Conservation (phyloP, 768 basidiomycete species). For the Tylopilus sp. region DNA sequence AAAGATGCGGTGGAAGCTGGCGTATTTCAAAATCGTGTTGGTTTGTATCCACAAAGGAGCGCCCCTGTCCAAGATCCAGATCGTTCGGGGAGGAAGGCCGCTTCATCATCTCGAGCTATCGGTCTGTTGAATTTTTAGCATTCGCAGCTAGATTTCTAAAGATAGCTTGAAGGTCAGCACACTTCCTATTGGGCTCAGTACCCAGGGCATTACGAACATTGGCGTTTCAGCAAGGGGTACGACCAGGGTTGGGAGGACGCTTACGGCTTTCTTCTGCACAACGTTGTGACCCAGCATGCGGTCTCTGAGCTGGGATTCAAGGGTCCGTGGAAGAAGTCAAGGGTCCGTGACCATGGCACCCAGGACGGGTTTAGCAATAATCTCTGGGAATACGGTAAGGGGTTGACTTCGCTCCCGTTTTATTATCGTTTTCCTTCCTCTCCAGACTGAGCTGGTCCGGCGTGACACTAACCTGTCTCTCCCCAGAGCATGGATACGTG, state of each 20-base stretch:
- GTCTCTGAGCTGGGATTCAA: slow-evolving; percentile 63
- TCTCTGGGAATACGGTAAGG: slow-evolving; percentile 67
- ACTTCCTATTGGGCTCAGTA: slow-evolving; percentile 43
- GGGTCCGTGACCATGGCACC: slow-evolving; percentile 43
- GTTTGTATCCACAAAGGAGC: slow-evolving; percentile 33
- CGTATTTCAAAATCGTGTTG: slow-evolving; percentile 55
- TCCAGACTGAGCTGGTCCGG: not conserved
- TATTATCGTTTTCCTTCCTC: not conserved
- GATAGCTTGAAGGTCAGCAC: slow-evolving; percentile 34
- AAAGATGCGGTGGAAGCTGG: slow-evolving; percentile 60
- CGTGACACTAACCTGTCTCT: not conserved
- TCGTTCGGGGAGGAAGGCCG: slow-evolving; percentile 27
- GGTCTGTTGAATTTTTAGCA: slow-evolving; percentile 22
- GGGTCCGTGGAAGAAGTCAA: slow-evolving; percentile 52
- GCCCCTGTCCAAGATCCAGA: slow-evolving; percentile 17
- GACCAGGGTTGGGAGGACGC: slow-evolving; percentile 70
- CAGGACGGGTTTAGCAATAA: slow-evolving; percentile 37
- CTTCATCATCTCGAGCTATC: slow-evolving; percentile 29
- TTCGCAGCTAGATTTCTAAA: slow-evolving; percentile 15
- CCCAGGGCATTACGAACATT: slow-evolving; percentile 60
- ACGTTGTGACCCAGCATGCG: slow-evolving; percentile 14
- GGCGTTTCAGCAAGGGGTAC: slow-evolving; percentile 66
- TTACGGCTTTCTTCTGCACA: slow-evolving; percentile 47
- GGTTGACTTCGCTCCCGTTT: not conserved
- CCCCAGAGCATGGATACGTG: slow-evolving; percentile 56